phyloP scores from a whole-genome alignment of 331 rosid genomes.

The Acacia concinna region DNA sequence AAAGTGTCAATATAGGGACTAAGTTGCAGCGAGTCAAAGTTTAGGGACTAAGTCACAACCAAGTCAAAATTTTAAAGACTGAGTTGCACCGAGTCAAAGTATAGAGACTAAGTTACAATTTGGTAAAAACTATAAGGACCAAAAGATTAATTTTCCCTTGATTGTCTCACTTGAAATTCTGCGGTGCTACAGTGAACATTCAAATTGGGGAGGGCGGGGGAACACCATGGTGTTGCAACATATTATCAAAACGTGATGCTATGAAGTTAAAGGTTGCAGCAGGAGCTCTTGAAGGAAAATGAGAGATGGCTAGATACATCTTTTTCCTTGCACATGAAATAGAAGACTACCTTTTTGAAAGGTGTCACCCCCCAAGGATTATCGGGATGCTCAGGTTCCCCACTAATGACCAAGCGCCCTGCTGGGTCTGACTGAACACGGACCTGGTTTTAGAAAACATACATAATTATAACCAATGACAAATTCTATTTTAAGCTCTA shows the following conservation, averaged over 20 bases:
- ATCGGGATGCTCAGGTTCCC: slow-evolving; percentile 90
- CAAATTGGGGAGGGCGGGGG: not conserved
- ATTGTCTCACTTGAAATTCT: slow-evolving; percentile 7
- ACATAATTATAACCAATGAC: slow-evolving; percentile 11
- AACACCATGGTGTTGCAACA: not conserved
- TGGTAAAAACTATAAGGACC: no score
- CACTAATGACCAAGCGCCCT: slow-evolving; percentile 88
- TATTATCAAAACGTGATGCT: not conserved
- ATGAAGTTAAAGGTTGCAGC: not conserved
- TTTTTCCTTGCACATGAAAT: not conserved
- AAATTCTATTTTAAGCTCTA: not conserved
- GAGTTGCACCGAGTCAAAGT: no score
- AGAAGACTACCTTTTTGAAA: slow-evolving; percentile 71
- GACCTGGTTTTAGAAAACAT: slow-evolving; percentile 53
- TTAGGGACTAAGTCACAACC: no score
- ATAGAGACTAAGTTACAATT: no score
- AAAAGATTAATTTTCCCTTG: no score
- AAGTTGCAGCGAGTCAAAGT: no score
- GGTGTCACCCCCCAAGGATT: slow-evolving; percentile 99
- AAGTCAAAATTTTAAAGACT: no score
- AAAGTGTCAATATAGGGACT: no score
- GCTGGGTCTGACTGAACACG: slow-evolving; percentile 98
- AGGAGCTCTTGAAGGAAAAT: not conserved
- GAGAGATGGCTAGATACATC: not conserved
- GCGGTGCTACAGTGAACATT: not conserved